A percentile compares a stretch with the other conserved stretches of the same genome.
Evolutionary conservation across 1,284 basidiomycete species (phyloP).

Genomic region (Apiotrichum veenhuisii): DNA sequence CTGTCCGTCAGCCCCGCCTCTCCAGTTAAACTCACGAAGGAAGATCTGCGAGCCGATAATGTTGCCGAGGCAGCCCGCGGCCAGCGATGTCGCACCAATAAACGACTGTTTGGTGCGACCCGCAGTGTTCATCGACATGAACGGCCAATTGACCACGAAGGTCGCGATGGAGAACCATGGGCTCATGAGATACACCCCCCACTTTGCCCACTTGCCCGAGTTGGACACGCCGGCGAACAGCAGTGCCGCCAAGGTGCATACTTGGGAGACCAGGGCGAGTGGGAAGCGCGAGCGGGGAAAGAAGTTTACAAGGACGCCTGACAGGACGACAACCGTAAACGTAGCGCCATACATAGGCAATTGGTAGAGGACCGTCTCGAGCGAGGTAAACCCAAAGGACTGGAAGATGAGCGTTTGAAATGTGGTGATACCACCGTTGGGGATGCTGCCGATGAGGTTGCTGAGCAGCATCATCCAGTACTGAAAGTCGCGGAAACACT

Average conservation of each 20-base stretch:
- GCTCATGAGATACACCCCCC: slow-evolving; percentile 19
- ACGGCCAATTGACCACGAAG: slow-evolving; percentile 18
- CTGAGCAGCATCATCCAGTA: slow-evolving; percentile 11
- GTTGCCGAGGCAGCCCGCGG: slow-evolving; percentile 31
- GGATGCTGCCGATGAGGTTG: slow-evolving; percentile 21
- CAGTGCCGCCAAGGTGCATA: slow-evolving; percentile 20
- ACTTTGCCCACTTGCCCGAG: slow-evolving; percentile 23
- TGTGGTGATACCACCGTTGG: slow-evolving; percentile 6
- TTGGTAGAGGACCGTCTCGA: slow-evolving; percentile 4
- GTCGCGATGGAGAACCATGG: slow-evolving; percentile 16
- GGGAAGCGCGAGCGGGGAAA: slow-evolving; percentile 25
- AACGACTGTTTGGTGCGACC: slow-evolving; percentile 24
- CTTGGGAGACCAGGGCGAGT: slow-evolving; percentile 16
- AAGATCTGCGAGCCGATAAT: slow-evolving; percentile 28
- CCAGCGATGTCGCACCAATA: slow-evolving; percentile 16
- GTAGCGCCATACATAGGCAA: slow-evolving; percentile 23
- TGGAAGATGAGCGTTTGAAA: slow-evolving; percentile 19
- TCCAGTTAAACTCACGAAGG: no score
- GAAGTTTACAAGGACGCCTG: slow-evolving; percentile 18
- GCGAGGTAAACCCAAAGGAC: slow-evolving; percentile 26
- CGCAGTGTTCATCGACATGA: slow-evolving; percentile 16
- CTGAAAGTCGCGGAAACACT: no score
- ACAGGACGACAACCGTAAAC: slow-evolving; percentile 14
- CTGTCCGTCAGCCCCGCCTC: no score
- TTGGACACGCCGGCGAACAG: slow-evolving; percentile 24